Percentiles rank a stretch among this genome's conserved stretches.
These are phyloP conservation scores for Starmerella sp. DNA, from an alignment of 805 yeast genomes.

Conservation along the genomic window DNA sequence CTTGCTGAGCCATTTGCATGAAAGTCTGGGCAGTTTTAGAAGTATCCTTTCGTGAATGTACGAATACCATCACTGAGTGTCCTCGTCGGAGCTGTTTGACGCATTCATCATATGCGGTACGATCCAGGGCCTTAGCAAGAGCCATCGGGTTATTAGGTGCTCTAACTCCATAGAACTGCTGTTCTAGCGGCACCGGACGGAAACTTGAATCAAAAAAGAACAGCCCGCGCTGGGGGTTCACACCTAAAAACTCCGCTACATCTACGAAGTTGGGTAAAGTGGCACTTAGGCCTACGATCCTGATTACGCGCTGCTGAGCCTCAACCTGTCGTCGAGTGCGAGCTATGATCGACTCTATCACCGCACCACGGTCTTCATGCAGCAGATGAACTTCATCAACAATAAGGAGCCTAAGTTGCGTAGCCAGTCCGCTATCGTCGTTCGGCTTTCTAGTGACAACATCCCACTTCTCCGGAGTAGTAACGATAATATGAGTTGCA, in stretches of 20 bases:
- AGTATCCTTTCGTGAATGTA: constrained; percentile 90
- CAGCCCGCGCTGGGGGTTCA: constrained; percentile 81
- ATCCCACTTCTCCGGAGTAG: constrained; percentile 97
- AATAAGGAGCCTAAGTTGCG: constrained; percentile 72
- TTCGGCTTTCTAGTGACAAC: constrained; percentile 88
- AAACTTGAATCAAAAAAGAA: constrained; percentile 88
- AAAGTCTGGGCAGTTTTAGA: constrained; percentile 67
- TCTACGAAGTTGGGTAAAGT: constrained; percentile 84
- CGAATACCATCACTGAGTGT: constrained; percentile 91
- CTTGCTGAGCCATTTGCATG: constrained; percentile 53
- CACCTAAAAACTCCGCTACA: constrained; percentile 85
- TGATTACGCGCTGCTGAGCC: constrained; percentile 80
- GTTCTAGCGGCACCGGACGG: constrained; percentile 87
- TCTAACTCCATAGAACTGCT: constrained; percentile 72
- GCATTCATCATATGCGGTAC: constrained; percentile 64
- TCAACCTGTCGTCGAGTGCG: constrained; percentile 92
- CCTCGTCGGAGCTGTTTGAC: constrained; percentile 55
- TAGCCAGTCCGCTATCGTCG: constrained; percentile 76
- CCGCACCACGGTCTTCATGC: constrained; percentile 97
- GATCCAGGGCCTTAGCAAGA: constrained; percentile 47
- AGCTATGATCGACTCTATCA: constrained; percentile 88
- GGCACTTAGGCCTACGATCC: constrained; percentile 90
- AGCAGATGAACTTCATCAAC: constrained; percentile 94
- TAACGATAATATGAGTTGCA: constrained; percentile 77
- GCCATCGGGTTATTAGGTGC: constrained; percentile 14